These are phyloP conservation scores for Nakazawaea ernobii DNA, from an alignment of 805 yeast species.

Conservation along the genomic window DNA sequence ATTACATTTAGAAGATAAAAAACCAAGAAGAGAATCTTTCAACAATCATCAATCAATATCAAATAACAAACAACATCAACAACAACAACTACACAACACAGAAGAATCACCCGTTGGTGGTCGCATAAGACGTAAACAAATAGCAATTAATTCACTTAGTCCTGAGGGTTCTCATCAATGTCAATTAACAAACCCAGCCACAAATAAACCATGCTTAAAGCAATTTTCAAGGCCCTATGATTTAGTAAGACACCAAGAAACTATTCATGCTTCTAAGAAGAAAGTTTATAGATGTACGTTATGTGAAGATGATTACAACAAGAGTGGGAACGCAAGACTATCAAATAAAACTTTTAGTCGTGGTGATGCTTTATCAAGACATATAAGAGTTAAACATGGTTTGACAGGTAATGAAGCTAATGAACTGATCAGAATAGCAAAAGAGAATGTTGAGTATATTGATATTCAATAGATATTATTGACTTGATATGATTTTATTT, in stretches of 20 bases:
- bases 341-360: constrained; percentile 74
- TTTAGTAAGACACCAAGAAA: constrained; percentile 90
- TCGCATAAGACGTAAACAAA: background rate
- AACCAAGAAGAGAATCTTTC: background rate
- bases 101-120: background rate
- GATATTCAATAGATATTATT: constrained; percentile 1
- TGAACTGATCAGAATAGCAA: constrained; percentile 67
- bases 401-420: constrained; percentile 60
- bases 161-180: constrained; percentile 43
- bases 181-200: constrained; percentile 50
- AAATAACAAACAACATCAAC: background rate
- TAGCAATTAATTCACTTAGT: background rate
- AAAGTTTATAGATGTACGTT: constrained; percentile 80
- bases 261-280: constrained; percentile 87
- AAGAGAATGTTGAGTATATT: constrained; percentile 66
- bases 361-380: constrained; percentile 91
- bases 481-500: background rate
- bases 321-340: constrained; percentile 32
- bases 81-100: background rate
- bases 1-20: background rate
- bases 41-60: too few relatives aligned
- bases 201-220: constrained; percentile 63
- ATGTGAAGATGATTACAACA: constrained; percentile 67
- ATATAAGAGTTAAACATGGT: constrained; percentile 86
- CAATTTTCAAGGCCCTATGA: constrained; percentile 93